Evolutionary conservation across 306 rosid genomes (phyloP), one percentile per base, ranked within the genome.

Genomic region (Carpinus fangiana): DNA sequence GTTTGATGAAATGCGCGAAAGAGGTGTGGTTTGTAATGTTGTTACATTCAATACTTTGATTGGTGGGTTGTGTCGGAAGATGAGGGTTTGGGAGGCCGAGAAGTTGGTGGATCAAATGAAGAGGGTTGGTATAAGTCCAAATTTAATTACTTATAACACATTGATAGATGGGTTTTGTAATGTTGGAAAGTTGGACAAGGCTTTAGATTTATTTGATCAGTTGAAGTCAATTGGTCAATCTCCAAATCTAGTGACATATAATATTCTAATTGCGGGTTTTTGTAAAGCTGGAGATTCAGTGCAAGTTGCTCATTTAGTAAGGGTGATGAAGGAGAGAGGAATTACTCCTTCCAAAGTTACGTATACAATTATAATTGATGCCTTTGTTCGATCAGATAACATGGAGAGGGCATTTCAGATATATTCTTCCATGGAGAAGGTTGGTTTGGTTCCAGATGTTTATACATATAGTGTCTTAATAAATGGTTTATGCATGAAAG

Each of bases 1-100:
- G 81, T 89, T 90, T 5, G 86, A 86, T 36, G 98, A 94, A 94
- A 92, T 94, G 94, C 82, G 80, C 7, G 84, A 78, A 50, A 92
- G 78, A 83, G 94, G 91, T 9, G 82, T 94, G 74, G 70, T 85
- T 3, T 73, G 74, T 76, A 82, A 86, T 73, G 85, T 85, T 31
- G 88, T 92, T 14, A 90, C 97, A 0, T 90, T 84, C 83, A 89
- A 87, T 77, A 85, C 80, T 41, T 73, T 92, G 52, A 80, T 90
- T 23, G 80, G 93, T 17, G 94, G 97, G 74, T 70, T 90, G 67
- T 90, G 96, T 52, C 72, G 81, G 50, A 82, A 57, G 71, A 80
- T 76, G 83, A 86, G 76, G 75, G 62, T 82, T 20, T 72, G 74
- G 76, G 84, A 88, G 76, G 98, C 90, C 10, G 81, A 84, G 57